Evolutionary conservation across 2,329 filamentous ascomycete genomes (phyloP).

Genomic region (Cordyceps farinosa): DNA sequence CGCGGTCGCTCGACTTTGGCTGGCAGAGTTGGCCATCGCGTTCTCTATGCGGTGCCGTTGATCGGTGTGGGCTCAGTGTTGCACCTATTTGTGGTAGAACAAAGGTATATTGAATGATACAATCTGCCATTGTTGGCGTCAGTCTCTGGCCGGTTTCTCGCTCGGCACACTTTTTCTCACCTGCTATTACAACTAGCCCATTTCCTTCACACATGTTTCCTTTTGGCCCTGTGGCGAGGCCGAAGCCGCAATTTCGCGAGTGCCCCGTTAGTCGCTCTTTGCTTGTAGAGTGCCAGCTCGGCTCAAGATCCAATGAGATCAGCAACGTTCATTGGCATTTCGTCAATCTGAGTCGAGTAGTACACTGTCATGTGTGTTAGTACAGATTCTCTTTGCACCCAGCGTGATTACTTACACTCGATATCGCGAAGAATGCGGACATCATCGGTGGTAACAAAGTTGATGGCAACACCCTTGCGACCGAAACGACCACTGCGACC

Average conservation of each 20-base stretch:
- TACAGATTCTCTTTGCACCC: not conserved
- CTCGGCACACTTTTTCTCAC: not conserved
- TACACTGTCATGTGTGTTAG: conserved; percentile 60
- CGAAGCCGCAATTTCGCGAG: not conserved
- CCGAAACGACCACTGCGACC: conserved; percentile 93
- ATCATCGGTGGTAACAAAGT: conserved; percentile 98
- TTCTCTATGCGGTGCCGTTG: not conserved
- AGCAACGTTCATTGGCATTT: conserved; percentile 96
- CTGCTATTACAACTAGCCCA: conserved; percentile 16
- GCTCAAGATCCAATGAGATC: conserved; percentile 50
- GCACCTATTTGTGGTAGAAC: not conserved
- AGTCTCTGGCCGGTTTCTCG: not conserved
- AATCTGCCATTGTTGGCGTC: not conserved
- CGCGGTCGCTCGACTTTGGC: not conserved
- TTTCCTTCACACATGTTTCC: conserved; percentile 15
- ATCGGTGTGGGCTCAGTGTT: not conserved
- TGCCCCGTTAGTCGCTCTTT: not conserved
- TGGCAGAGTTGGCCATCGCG: no score
- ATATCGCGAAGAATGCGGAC: conserved; percentile 97
- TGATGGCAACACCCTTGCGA: conserved; percentile 98
- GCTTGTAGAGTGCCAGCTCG: not conserved
- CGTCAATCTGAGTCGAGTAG: conserved; percentile 94
- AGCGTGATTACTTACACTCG: conserved; percentile 60
- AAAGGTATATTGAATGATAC: conserved; percentile 11
- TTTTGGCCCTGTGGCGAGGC: not conserved